Evolutionary conservation across 331 rosid species (phyloP), one percentile per base, ranked within the genome.

Genomic region (Malus hybrid): DNA sequence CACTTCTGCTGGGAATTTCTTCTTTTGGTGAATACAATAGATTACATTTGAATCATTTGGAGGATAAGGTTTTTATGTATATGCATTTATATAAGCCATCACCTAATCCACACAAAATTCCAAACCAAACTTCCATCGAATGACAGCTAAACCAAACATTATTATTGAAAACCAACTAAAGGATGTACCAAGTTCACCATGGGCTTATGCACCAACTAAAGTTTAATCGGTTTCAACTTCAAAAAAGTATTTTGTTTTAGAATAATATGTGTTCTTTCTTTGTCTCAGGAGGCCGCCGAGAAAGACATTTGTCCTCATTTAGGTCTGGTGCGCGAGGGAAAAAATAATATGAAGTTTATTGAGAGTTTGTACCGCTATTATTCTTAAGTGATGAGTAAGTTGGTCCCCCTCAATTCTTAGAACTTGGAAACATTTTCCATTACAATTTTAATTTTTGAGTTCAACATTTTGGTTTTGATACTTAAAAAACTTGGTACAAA

Each of bases 401-500:
- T 59, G 1, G 32, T 22, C 5, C 18, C 65, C 2, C 65, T 11
- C 18, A 11, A 60, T 24, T 52, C 3, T 52, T 52, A 52, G 20
- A 52, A 52, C 1, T 52, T 52, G 3, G 57, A 52, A 10, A 59
- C 6, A 59, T 4, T 62, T 28, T 6, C 16, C 69, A 33, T 18
- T 28, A 19, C 4, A 65, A 32, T 8, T 65, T 33, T 33, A 31
- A 8, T 5, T 27, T 10, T 8, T 32, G 1, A 65, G 24, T 65
- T n/a, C 7, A 14, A 19, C 52, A 34, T 34, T 14, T 60, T 65
- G 64, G 19, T 60, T 59, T 54, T 70, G 66, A 28, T 33, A 70
- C 68, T 44, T 48, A 13, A 73, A 82, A 52, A 69, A 16, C 77
- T 46, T 74, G 46, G 83, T 68, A 78, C 83, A 78, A 44, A 3